Percentiles rank a stretch among this genome's conserved stretches.
Evolutionary conservation across 306 rosid genomes (phyloP).

Genomic region (Cucurbita maxima): DNA sequence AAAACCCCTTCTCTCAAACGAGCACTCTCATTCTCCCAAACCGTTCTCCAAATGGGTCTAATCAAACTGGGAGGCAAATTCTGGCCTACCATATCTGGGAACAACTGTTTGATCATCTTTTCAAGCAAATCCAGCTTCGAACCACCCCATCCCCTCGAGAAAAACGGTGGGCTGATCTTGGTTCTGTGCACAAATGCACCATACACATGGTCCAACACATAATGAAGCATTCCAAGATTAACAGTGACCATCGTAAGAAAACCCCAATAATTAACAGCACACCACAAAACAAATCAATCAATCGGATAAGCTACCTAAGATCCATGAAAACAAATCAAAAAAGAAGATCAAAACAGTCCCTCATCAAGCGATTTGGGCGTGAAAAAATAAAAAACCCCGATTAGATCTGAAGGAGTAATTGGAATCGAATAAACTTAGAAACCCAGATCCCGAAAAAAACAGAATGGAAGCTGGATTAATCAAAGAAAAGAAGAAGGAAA

Average conservation of each 20-base stretch:
- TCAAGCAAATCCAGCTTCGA: constrained; percentile 66
- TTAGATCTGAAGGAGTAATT: background rate
- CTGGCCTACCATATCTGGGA: constrained; percentile 50
- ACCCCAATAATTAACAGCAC: background rate
- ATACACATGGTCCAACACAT: constrained; percentile 78
- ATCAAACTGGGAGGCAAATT: constrained; percentile 61
- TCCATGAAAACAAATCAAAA: background rate
- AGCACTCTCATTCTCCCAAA: constrained; percentile 71
- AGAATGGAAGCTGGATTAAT: background rate
- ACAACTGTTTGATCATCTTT: constrained; percentile 55
- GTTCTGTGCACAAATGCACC: constrained; percentile 91
- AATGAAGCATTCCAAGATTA: constrained; percentile 77
- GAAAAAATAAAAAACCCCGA: background rate
- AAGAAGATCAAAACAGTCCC: background rate
- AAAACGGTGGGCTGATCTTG: constrained; percentile 65
- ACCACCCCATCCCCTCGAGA: constrained; percentile 93
- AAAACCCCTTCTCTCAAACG: constrained; percentile 74
- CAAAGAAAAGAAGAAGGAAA: background rate
- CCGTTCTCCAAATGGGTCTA: constrained; percentile 62
- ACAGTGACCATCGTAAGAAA: constrained; percentile 41
- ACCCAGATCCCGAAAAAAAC: background rate
- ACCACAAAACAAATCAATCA: background rate
- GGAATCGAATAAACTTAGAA: background rate
- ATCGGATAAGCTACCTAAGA: background rate
- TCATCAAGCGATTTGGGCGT: background rate